A percentile compares a stretch with the other conserved stretches of the same genome.
Evolutionary conservation across 768 basidiomycete species (phyloP).

Genomic region (Phanerochaete sordida): DNA sequence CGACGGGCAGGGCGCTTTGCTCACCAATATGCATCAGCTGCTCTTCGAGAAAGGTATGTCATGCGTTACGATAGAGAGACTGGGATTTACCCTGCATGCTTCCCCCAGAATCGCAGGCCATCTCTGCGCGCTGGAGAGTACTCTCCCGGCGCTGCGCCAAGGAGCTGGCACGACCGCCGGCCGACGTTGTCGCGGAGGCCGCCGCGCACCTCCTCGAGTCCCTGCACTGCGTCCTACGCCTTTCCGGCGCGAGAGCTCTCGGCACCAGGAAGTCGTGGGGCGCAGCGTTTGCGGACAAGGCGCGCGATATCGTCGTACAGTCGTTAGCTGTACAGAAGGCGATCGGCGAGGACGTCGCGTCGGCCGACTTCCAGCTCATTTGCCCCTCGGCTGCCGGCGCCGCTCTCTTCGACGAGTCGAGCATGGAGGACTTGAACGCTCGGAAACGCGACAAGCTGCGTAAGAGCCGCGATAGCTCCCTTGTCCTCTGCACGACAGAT

Average conservation of each 20-base stretch:
- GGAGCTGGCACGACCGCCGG: neutral
- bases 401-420: neutral
- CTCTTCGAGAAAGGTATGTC: neutral
- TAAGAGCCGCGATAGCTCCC: neutral
- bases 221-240: neutral
- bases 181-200: neutral
- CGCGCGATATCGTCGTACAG: neutral
- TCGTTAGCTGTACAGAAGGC: neutral
- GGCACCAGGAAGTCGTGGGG: neutral
- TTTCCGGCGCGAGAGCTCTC: neutral
- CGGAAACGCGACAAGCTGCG: neutral
- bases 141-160: neutral
- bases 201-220: neutral
- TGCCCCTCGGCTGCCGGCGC: neutral
- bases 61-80: neutral
- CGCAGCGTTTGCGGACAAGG: neutral
- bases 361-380: conserved; percentile 3
- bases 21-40: neutral
- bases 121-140: neutral
- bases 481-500: conserved; percentile 1
- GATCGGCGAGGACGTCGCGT: conserved; percentile 4
- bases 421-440: neutral
- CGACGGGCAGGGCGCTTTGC: neutral
- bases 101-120: neutral
- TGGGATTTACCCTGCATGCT: neutral